Base-by-base conservation (phyloP, 129 eudicot species). In the Pittosporum tobira region DNA sequence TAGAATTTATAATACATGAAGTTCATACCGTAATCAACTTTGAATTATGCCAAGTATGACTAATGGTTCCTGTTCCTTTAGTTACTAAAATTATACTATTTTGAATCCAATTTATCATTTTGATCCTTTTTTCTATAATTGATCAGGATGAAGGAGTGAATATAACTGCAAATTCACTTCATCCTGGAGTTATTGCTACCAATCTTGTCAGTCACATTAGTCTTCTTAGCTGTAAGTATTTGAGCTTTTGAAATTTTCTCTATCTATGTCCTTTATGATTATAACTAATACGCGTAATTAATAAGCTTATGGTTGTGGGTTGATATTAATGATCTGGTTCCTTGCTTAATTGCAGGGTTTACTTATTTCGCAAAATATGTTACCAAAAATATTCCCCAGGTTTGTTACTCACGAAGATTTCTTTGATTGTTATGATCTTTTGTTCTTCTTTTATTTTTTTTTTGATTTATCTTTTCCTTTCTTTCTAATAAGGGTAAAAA, bases 151-250 rank as follows among this genome's bases (percentile, higher is more conserved):
- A 76, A 51, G 70, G 70, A 40, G 74, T 54, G 26, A 27, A 61
- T 28, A 71, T 76, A 26, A 76, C 82, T 20, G 82, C 77, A 24
- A 76, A 76, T 51, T 76, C 82, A 42, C 77, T 76, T 23, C 82
- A 76, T 31, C 82, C 82, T n/a, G 82, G 82, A 62, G 46, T 64
- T 30, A 76, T 76, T 20, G 43, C 65, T 11, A 74, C 79, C 19
- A 74, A 74, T 43, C 65, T 74, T 25, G 13, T 62, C 23, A 67
- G 74, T 29, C 65, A 74, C 62, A 24, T 62, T 8, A 38, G 30
- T 1, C 22, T 67, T 23, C 18, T 74, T 27, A 52, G 52, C 16
- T 57, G 79, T 68, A 62, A 74, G 43, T 28, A 40, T 19, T n/a
- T 28, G 15, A 37, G 27, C 11, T 28, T 30, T 43, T 2, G 5